phyloP scores from a whole-genome alignment of 306 rosid genomes.

The Arachis stenosperma region DNA sequence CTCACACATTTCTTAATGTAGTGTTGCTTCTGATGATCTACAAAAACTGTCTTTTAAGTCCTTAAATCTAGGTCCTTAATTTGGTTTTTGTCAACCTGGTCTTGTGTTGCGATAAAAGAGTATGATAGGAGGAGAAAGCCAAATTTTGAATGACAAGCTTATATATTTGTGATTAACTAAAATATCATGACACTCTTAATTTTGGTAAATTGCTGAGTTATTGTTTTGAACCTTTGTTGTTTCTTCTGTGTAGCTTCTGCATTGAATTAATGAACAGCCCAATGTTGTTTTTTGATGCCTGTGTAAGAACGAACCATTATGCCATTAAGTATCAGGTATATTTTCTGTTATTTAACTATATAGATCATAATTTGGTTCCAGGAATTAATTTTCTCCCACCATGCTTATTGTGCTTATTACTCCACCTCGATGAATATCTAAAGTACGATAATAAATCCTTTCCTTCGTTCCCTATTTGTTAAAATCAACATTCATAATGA shows the following conservation, averaged over 20 bases:
- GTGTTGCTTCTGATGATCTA: not conserved
- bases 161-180: not conserved
- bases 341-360: conserved; percentile 23
- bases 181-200: not conserved
- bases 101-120: not conserved
- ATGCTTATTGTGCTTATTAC: conserved; percentile 75
- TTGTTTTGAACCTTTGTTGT: conserved; percentile 11
- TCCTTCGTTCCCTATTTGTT: conserved; percentile 1
- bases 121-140: not conserved
- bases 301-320: conserved; percentile 5
- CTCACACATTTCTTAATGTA: not conserved
- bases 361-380: conserved; percentile 52
- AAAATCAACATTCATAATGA: conserved; percentile 26
- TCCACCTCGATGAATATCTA: conserved; percentile 82
- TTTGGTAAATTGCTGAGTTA: too few relatives aligned
- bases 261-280: not conserved
- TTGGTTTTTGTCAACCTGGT: not conserved
- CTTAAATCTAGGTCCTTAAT: not conserved
- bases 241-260: conserved; percentile 23
- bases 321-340: conserved; percentile 13
- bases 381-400: conserved; percentile 57
- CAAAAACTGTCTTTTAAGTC: not conserved
- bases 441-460: conserved; percentile 45
- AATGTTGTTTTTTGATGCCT: too few relatives aligned
- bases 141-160: not conserved